Conservation (phyloP, 75 land plant genomes). For the Sequoia sempervirens region DNA sequence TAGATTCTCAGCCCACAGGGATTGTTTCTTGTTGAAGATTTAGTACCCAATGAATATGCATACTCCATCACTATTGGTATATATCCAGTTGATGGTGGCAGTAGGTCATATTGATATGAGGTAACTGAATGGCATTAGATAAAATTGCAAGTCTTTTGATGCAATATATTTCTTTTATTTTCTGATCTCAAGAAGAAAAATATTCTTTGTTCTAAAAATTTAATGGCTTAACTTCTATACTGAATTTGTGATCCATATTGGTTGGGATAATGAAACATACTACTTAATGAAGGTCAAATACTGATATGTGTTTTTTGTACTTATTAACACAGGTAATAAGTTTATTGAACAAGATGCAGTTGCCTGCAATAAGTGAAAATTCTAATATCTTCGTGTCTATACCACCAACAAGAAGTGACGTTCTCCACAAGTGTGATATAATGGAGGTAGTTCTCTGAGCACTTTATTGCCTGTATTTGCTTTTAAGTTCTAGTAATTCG, state of each 20-base stretch:
- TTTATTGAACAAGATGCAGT: slow-evolving; percentile 85
- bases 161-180: not conserved
- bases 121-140: not conserved
- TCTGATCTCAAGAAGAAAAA: not conserved
- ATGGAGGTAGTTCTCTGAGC: slow-evolving; percentile 65
- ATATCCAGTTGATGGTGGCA: not conserved
- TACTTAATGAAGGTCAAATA: not conserved
- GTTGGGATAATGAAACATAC: not conserved
- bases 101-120: not conserved
- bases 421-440: slow-evolving; percentile 91
- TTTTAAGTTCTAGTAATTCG: not conserved
- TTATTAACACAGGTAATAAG: slow-evolving; percentile 42
- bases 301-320: not conserved
- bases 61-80: not conserved
- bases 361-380: slow-evolving; percentile 36
- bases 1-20: not conserved
- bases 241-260: not conserved
- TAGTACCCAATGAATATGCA: not conserved
- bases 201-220: not conserved
- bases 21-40: not conserved
- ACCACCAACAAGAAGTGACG: slow-evolving; percentile 96
- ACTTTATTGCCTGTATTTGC: not conserved
- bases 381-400: slow-evolving; percentile 45
- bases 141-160: not conserved
- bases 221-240: not conserved